These are phyloP conservation scores for Citrullus amarus DNA, from an alignment of 306 rosid species.

Conservation along the genomic window DNA sequence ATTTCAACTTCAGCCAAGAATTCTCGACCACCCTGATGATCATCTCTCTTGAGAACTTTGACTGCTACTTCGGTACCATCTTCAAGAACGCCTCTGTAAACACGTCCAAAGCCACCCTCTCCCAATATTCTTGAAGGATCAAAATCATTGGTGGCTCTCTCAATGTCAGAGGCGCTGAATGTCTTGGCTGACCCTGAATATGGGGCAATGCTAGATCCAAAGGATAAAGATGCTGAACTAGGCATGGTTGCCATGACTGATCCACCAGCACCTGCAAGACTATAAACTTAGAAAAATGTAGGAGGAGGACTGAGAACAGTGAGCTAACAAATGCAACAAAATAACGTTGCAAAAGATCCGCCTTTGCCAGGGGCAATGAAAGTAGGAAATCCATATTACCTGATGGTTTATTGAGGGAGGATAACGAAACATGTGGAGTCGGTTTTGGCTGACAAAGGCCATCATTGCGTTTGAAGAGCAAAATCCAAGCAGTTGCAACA, in stretches of 20 bases:
- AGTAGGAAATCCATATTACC: conserved; percentile 32
- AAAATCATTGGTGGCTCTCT: conserved; percentile 59
- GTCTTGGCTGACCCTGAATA: conserved; percentile 84
- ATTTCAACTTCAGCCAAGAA: conserved; percentile 96
- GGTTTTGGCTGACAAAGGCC: conserved; percentile 21
- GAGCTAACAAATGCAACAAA: not conserved
- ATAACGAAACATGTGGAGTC: conserved; percentile 24
- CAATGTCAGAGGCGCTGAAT: conserved; percentile 60
- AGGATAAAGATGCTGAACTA: conserved; percentile 58
- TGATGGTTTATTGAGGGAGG: conserved; percentile 45
- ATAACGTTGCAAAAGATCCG: not conserved
- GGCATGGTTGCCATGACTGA: conserved; percentile 44
- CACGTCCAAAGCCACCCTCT: conserved; percentile 97
- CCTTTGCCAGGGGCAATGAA: not conserved
- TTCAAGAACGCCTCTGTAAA: conserved; percentile 68
- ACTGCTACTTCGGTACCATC: conserved; percentile 76
- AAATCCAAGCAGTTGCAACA: conserved; percentile 36
- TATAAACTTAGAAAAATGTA: not conserved
- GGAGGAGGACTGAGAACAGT: not conserved
- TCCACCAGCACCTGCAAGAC: conserved; percentile 49
- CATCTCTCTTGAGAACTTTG: conserved; percentile 84
- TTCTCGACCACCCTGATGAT: conserved; percentile 95
- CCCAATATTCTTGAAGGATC: conserved; percentile 64
- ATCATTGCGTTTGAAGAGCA: conserved; percentile 40
- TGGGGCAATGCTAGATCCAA: conserved; percentile 74